These are phyloP conservation scores for Pythium folliculosum DNA, from an alignment of 352 stramenopile species.

Conservation along the genomic window DNA sequence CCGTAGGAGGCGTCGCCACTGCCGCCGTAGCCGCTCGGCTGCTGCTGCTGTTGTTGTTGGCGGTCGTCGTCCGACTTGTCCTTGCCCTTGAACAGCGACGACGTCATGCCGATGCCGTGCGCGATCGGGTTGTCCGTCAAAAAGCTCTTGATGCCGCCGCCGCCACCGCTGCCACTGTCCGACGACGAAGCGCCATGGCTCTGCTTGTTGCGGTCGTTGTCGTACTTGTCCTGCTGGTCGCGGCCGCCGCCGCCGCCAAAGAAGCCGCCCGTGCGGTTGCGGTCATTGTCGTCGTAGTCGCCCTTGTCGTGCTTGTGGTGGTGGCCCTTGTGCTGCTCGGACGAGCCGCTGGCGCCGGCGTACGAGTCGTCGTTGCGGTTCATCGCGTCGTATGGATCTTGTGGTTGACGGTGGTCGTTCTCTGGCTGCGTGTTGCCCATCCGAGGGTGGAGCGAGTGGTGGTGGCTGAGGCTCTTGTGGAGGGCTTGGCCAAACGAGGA, in stretches of 20 bases:
- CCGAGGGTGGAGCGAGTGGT: not conserved
- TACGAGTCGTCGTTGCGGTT: conserved; percentile 4
- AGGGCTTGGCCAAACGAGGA: no score
- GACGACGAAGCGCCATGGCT: no score
- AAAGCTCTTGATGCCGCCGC: not conserved
- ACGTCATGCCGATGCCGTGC: conserved; percentile 5
- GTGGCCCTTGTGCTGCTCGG: not conserved
- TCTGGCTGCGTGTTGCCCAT: conserved; percentile 3
- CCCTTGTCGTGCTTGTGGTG: not conserved
- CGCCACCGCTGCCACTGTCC: no score
- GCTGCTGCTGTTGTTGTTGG: not conserved
- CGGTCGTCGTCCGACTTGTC: not conserved
- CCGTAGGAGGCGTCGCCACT: not conserved
- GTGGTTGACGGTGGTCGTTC: not conserved
- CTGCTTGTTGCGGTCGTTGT: no score
- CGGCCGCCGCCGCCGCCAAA: no score
- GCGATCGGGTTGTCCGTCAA: conserved; percentile 5
- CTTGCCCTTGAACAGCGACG: conserved; percentile 11
- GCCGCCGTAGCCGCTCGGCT: not conserved
- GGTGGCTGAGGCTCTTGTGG: no score
- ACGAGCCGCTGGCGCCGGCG: not conserved
- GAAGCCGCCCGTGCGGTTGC: no score
- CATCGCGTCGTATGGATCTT: not conserved
- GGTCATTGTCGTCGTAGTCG: not conserved
- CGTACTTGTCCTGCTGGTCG: not conserved